Evolutionary conservation across 73 alveolate species (phyloP), one percentile per base, ranked within the genome.

Genomic region (Tetrahymena thermophila): DNA sequence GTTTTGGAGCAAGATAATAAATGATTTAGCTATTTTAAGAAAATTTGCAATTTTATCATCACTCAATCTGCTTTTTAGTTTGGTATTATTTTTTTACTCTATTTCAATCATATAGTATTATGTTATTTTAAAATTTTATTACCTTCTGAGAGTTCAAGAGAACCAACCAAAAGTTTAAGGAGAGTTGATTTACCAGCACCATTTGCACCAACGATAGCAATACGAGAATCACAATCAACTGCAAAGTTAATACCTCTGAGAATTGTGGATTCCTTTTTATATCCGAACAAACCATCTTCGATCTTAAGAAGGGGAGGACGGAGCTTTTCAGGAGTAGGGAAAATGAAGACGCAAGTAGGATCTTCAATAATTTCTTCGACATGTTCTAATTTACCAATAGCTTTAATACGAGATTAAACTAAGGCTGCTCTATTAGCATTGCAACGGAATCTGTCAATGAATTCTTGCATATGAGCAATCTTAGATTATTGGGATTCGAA

Each of bases 131-230:
- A 9, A 43, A 21, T 19, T 31, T 21, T 6, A 11, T 96, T 94
- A 23, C 98, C 99, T 94, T 93, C 97, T 95, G 97, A 97, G 34
- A 98, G 99, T 25, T 89, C 94, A 34, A 98, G 95, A 84, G 98
- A 98, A 43, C 99, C 99, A 17, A 96, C 98, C 93, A 99, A 97
- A 6, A 99, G 98, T 94, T 99, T 99, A 96, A 99, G 97, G 93
- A 99, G 98, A 6, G 99, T 99, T 89, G 99, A 98, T 97, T 99
- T 99, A 93, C 99, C 99, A 50, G 99, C 99, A 42, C 99, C 99
- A 95, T 99, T 99, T 14, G 99, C 99, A n/a, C 99, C 99, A 38
- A 99, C 99, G 96, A 99, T 97, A 58, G 99, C 99, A 42, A 99
- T 98, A 93, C 99, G 96, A 71, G 99, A 98, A n/a, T 98, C 99